phyloP scores from a whole-genome alignment of 2,329 filamentous ascomycete genomes.

The Trichothecium roseum region DNA sequence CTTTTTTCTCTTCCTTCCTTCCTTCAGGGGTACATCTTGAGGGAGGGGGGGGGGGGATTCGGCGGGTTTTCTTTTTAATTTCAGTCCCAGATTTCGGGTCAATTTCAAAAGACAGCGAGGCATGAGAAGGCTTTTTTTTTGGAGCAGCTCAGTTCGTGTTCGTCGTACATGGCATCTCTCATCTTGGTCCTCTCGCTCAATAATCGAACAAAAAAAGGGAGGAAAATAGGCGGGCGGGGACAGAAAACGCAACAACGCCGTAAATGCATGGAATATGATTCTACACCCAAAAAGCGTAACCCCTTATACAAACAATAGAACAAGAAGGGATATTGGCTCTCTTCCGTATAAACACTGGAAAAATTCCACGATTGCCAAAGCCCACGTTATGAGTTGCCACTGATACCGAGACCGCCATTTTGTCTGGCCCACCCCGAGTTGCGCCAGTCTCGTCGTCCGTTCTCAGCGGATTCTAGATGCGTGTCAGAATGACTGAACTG shows the following conservation, averaged over 20 bases:
- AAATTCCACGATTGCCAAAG: neutral
- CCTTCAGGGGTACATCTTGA: too few relatives aligned
- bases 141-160: too few relatives aligned
- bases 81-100: too few relatives aligned
- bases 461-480: slow-evolving; percentile 26
- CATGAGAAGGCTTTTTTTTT: too few relatives aligned
- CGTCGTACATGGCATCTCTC: too few relatives aligned
- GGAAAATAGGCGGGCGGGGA: too few relatives aligned
- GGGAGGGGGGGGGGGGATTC: too few relatives aligned
- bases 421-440: slow-evolving; percentile 45
- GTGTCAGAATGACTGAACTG: slow-evolving; percentile 35
- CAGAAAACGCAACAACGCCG: slow-evolving; percentile 17
- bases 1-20: too few relatives aligned
- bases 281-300: slow-evolving; percentile 16
- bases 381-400: slow-evolving; percentile 27
- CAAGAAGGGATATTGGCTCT: neutral
- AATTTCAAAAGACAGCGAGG: neutral
- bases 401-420: slow-evolving; percentile 38
- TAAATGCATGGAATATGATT: slow-evolving; percentile 25
- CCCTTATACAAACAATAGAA: too few relatives aligned
- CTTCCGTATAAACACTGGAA: neutral
- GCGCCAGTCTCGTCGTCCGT: slow-evolving; percentile 43
- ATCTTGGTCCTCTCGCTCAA: too few relatives aligned
- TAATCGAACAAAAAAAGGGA: neutral
- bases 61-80: too few relatives aligned